Evolutionary conservation across 768 basidiomycete species (phyloP), one percentile per base, ranked within the genome.

Genomic region (Boletus speciosus): DNA sequence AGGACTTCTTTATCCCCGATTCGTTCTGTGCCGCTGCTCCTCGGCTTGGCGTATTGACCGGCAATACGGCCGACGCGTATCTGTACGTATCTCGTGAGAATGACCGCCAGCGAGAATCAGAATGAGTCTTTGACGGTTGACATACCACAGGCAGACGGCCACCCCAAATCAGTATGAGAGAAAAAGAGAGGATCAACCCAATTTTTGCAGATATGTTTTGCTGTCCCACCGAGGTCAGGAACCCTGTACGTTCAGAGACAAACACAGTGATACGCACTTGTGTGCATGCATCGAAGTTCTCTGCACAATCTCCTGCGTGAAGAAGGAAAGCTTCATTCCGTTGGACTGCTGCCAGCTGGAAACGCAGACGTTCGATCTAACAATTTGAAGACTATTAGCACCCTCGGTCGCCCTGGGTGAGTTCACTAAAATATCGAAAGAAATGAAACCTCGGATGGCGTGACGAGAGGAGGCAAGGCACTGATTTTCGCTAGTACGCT

Each of bases 231-330:
- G 32, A 39, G 10, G 41, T 62, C 27, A 59, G 36, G 8, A 32
- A 52, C 6, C 1, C 7, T 19, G 51, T 47, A 50, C 47, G 51
- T 57, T 56, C 12, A 60, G 46, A 47, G 43, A 63, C 34, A 29
- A 35, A 50, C 35, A 52, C 39, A 6, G 39, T 34, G 47, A 29
- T 37, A 76, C 81, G 62, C 66, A 91, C 90, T 57, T 91, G 83
- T 0, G 90, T 93, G 67, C 92, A 94, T 0, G 91, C 92, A 61
- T 90, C 88, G 64, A 96, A 95, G 68, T 90, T 88, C 70, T 95
- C 92, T n/a, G 93, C 94, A 63, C 97, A 99, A 65, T 99, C 97
- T 2, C 97, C 97, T 1, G 97, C 97, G 57, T 99, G 97, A 3
- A 99, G 80, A 36, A 99, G 78, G 72, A 99, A 98, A 0, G 93